Conservation (phyloP, 2,329 filamentous ascomycete species). For the Nothopassalora personata region DNA sequence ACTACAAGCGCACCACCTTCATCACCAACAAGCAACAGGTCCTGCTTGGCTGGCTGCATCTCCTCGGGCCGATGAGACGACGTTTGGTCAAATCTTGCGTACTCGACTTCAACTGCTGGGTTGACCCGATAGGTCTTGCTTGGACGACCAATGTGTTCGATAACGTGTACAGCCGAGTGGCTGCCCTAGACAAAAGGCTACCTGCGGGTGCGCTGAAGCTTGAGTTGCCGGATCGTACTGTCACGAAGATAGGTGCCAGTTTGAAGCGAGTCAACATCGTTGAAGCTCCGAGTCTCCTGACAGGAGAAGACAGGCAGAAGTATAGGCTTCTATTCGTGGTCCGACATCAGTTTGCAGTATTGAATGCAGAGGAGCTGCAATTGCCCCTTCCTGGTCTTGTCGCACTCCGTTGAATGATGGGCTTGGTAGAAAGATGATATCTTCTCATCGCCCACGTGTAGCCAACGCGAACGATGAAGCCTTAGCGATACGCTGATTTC, state of each 20-base stretch:
- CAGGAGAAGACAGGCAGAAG: not conserved
- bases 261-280: not conserved
- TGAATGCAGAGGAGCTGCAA: not conserved
- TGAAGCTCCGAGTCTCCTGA: not conserved
- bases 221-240: not conserved
- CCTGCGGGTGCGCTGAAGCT: not conserved
- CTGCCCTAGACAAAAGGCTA: not conserved
- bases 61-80: not conserved
- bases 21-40: not conserved
- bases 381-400: not conserved
- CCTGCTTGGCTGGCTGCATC: not conserved
- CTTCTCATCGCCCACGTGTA: not conserved
- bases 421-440: not conserved
- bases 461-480: too few species aligned
- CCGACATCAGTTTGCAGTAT: not conserved
- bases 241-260: not conserved
- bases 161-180: not conserved
- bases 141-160: not conserved
- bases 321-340: not conserved
- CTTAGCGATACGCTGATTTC: not conserved
- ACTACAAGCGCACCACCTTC: not conserved
- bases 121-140: not conserved
- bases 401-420: not conserved
- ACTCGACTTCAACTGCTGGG: not conserved
- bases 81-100: not conserved